Evolutionary conservation across 129 eudicot species (phyloP).

Genomic region (Sambucus nigra): DNA sequence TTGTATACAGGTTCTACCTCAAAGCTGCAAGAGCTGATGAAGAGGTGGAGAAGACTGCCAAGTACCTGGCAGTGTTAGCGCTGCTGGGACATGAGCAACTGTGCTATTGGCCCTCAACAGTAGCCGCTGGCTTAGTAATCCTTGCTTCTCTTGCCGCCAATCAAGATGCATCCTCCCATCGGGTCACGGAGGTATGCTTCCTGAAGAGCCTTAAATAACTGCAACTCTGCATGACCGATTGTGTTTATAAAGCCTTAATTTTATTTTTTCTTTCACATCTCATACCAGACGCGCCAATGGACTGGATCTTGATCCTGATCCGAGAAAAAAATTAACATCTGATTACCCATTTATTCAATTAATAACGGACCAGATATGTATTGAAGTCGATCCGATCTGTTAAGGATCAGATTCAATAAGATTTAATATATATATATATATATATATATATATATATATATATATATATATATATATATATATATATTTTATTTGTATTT

Average conservation of each 20-base stretch:
- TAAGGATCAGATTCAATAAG: no score
- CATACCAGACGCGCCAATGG: not conserved
- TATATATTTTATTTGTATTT: no score
- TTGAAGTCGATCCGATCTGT: no score
- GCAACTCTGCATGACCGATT: no score
- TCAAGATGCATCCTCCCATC: constrained; percentile 51
- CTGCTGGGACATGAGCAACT: constrained; percentile 66
- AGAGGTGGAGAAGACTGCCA: constrained; percentile 49
- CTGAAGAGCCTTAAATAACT: not conserved
- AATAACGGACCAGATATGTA: no score
- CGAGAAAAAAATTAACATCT: no score
- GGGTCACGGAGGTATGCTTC: constrained; percentile 40
- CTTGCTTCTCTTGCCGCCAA: constrained; percentile 57
- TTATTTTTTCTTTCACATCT: no score
- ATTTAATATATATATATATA: no score
- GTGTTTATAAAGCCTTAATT: no score
- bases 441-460: no score
- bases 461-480: no score
- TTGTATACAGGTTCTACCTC: constrained; percentile 67
- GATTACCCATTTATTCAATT: no score
- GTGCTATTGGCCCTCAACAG: constrained; percentile 90
- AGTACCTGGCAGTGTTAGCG: constrained; percentile 57
- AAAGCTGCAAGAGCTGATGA: constrained; percentile 78
- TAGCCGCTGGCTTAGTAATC: constrained; percentile 83
- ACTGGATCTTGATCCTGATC: constrained; percentile 9